Base-by-base conservation (phyloP, 2,329 filamentous ascomycete species). In the Tolypocladium capitatum region DNA sequence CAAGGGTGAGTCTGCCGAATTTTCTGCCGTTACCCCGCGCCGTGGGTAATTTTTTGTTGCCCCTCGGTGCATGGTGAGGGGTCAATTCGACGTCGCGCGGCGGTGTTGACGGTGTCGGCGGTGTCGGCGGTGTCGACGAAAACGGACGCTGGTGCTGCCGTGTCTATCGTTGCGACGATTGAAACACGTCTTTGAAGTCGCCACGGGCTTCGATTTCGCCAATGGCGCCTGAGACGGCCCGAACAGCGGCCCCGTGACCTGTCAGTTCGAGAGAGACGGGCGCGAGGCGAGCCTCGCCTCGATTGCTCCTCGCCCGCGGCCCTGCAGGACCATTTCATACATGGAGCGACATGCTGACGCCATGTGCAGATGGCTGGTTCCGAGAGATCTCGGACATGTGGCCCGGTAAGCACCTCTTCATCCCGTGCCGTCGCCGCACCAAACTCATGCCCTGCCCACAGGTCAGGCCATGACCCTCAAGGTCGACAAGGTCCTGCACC, bases 351-450 rank as follows among this genome's bases (percentile, higher is more conserved):
- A 35, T 32, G 33, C 48, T 52, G 32, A 51, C 33, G 38, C 13
- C 4, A 3, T 4, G 9, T 35, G 11, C 20, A 95, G 92, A 97
- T 95, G 92, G 91, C 74, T 98, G 92, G 92, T 98, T 98, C 84
- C 86, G 89, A 70, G 92, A 98, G 75, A 90, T 95, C 73, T 94
- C 86, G 60, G 76, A 92, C 65, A 97, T 98, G 91, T 98, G 92
- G 92, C 91, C 92, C 53, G 79, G 73, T 75, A 65, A 67, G 57
- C 33, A 36, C 46, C 40, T 36, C 46, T 53, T 27, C 21, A 18
- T n/a, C 11, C 42, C 38, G 45, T 31, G 31, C 28, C n/a, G 3
- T 18, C 28, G 18, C 5, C 18, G 30, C 30, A 24, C 28, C 13
- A 44, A 31, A 21, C 52, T 53, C 45, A 53, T 50, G 44, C 31